Percentiles rank a stretch among this genome's conserved stretches.
Conservation (phyloP, 2,329 filamentous ascomycete species). For the Dactylellina sp. region DNA sequence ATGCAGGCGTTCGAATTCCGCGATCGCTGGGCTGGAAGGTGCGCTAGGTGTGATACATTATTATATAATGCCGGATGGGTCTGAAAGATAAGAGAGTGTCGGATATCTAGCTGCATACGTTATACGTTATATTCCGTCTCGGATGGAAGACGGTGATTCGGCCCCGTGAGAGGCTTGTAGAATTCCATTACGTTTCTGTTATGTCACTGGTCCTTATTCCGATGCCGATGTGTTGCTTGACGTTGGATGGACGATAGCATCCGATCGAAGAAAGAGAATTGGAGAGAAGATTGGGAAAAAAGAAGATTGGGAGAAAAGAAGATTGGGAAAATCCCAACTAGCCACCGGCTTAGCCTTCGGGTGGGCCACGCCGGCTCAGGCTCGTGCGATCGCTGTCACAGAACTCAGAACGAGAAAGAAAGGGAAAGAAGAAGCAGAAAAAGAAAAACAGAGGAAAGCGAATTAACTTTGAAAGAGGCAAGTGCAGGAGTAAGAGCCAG, state of each 20-base stretch:
- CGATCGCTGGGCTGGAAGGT: too few species aligned
- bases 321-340: too few species aligned
- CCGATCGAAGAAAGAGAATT: background rate
- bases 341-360: slow-evolving; percentile 36
- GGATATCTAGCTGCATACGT: slow-evolving; percentile 45
- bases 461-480: slow-evolving; percentile 8
- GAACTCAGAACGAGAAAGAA: too few species aligned
- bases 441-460: background rate
- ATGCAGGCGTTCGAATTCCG: too few species aligned
- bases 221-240: slow-evolving; percentile 31
- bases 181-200: slow-evolving; percentile 55
- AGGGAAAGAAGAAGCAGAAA: background rate
- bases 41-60: too few species aligned
- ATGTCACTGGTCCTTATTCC: slow-evolving; percentile 28
- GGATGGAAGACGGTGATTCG: slow-evolving; percentile 19
- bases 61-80: too few species aligned
- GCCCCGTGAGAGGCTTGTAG: slow-evolving; percentile 22
- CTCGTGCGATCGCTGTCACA: slow-evolving; percentile 7
- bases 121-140: slow-evolving; percentile 7
- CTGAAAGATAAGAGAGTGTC: slow-evolving; percentile 14
- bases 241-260: slow-evolving; percentile 21
- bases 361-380: slow-evolving; percentile 5
- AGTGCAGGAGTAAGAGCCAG: slow-evolving; percentile 7
- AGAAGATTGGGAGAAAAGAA: too few species aligned
- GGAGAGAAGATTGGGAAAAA: too few species aligned